Evolutionary conservation across 345 rosid genomes (phyloP).

Genomic region (Psidium guajava): DNA sequence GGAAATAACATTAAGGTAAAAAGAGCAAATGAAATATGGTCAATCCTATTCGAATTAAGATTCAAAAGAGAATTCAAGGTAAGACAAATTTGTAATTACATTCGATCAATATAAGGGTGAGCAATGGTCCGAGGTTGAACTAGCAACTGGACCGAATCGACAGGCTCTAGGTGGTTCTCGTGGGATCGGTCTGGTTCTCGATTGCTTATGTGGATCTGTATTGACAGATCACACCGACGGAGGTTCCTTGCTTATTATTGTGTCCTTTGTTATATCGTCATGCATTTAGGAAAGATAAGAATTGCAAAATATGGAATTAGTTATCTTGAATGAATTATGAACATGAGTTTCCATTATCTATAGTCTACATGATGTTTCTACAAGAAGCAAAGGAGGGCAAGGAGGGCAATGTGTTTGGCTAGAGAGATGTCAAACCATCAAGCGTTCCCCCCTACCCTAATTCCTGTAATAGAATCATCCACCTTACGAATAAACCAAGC

Average conservation of each 20-base stretch:
- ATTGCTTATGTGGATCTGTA: not conserved
- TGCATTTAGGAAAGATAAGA: not conserved
- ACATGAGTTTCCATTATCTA: not conserved
- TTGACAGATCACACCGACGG: not conserved
- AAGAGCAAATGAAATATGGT: not conserved
- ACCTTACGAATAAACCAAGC: not conserved
- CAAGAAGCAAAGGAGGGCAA: constrained; percentile 29
- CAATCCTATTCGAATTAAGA: not conserved
- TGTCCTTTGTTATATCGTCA: not conserved
- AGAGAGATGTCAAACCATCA: constrained; percentile 96
- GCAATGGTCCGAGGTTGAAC: not conserved
- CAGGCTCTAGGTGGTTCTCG: accelerated
- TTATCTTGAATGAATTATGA: not conserved
- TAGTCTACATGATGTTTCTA: not conserved
- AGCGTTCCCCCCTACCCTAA: constrained; percentile 59
- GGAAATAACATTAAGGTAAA: not conserved
- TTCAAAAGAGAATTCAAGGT: not conserved
- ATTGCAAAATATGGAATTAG: not conserved
- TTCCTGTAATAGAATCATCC: constrained; percentile 45
- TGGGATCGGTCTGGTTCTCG: not conserved
- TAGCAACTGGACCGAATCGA: not conserved
- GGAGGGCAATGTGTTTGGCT: constrained; percentile 60
- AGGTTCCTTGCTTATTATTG: not conserved
- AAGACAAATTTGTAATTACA: not conserved
- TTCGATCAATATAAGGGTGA: not conserved